These are phyloP conservation scores for Serendipita sp. DNA, from an alignment of 768 basidiomycete genomes.

Conservation along the genomic window DNA sequence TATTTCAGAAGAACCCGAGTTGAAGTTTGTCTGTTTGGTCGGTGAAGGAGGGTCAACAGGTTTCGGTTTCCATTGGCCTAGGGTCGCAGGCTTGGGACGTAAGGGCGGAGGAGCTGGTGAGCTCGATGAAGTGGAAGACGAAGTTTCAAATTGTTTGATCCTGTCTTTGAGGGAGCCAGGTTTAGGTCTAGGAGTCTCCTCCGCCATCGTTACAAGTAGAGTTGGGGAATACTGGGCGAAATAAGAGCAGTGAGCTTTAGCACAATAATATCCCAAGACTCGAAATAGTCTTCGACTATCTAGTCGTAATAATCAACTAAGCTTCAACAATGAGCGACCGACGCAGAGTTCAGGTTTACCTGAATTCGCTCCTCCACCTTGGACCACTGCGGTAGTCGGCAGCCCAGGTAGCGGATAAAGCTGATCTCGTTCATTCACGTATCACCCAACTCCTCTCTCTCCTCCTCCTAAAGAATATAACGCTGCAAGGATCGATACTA, in stretches of 20 bases:
- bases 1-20: slow-evolving; percentile 13
- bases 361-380: too few species aligned
- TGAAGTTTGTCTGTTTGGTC: slow-evolving; percentile 14
- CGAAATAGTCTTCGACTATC: background rate
- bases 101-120: slow-evolving; percentile 22
- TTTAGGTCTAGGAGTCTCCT: slow-evolving; percentile 22
- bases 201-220: slow-evolving; percentile 8
- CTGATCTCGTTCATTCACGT: too few species aligned
- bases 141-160: slow-evolving; percentile 69
- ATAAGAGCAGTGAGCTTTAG: background rate
- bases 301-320: too few species aligned
- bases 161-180: slow-evolving; percentile 70
- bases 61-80: slow-evolving; percentile 55
- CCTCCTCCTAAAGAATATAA: too few species aligned
- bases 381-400: too few species aligned
- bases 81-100: slow-evolving; percentile 48
- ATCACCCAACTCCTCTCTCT: too few species aligned
- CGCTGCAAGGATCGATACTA: too few species aligned
- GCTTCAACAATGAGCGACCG: too few species aligned
- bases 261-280: background rate
- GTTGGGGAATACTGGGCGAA: background rate
- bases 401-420: too few species aligned
- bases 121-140: slow-evolving; percentile 17
- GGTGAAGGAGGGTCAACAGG: slow-evolving; percentile 30
- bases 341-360: too few species aligned